Base-by-base conservation (phyloP, 2,329 filamentous ascomycete genomes). In the Exophiala viscosa region DNA sequence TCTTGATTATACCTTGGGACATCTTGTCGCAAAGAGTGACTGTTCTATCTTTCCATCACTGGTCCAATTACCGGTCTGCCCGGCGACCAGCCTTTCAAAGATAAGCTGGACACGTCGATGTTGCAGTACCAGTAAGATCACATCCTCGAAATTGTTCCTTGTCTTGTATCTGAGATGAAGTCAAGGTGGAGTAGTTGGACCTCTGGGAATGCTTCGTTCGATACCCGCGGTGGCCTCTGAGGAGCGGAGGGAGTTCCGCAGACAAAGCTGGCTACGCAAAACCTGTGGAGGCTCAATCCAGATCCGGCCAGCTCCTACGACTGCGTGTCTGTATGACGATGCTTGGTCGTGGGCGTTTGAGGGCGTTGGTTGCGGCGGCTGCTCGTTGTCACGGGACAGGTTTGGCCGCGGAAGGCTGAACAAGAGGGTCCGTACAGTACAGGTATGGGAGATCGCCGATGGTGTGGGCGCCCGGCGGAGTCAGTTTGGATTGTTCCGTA, bases 21-120 rank as follows among this genome's bases (percentile, higher is more conserved):
- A 59, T 59, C 35, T 59, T 59, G 56, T 59, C 56, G 56, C 56
- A 52, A 51, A 46, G 31, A 47, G 18, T 28, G 18, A 43, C 28
- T 28, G 10, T 33, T 23, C 52, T 55, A 56, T 51, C 45, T 47
- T 52, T 54, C 56, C 56, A 59, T 59, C 56, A 49, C 53, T 39
- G 48, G 33, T 31, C 33, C 18, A 49, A 50, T 41, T 41, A 45
- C 42, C 45, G 39, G 23, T 32, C 46, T 36, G 42, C 48, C 48
- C 45, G 46, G 43, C 35, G 50, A 57, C 50, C 47, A 39, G 54
- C 50, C n/a, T 48, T 17, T 28, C 14, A 18, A 39, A 15, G 45
- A 23, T 45, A 50, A 45, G 43, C 41, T 42, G 47, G 42, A 41
- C 52, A 51, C 46, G 53, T 52, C 28, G 55, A 55, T 14, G 38